A percentile compares a stretch with the other conserved stretches of the same genome.
Evolutionary conservation across 352 stramenopile genomes (phyloP).

Genomic region (Pilasporangium apinafurcum): DNA sequence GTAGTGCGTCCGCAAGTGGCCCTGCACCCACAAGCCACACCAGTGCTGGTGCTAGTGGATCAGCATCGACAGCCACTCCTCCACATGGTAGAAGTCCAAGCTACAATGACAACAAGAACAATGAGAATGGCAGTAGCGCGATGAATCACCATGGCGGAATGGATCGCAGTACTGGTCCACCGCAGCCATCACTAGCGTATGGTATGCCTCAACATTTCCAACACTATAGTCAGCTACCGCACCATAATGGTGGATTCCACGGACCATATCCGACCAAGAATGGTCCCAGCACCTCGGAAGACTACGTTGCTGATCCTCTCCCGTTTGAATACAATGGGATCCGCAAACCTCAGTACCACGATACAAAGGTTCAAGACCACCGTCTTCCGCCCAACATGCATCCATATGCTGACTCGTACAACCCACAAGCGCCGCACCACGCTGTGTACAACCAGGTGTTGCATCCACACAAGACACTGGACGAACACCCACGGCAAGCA

Average conservation of each 20-base stretch:
- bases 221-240: slow-evolving; percentile 7
- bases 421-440: neutral
- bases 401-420: slow-evolving; percentile 19
- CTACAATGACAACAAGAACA: neutral
- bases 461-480: slow-evolving; percentile 2
- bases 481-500: neutral
- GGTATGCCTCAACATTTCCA: slow-evolving; percentile 6
- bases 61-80: too few species aligned
- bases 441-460: too few species aligned
- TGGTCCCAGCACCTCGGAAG: slow-evolving; percentile 24
- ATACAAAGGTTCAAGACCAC: slow-evolving; percentile 11
- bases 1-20: neutral
- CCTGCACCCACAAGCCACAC: too few species aligned
- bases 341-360: slow-evolving; percentile 20
- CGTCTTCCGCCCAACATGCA: slow-evolving; percentile 9
- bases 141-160: neutral
- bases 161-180: slow-evolving; percentile 4
- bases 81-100: too few species aligned
- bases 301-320: slow-evolving; percentile 72
- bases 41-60: too few species aligned
- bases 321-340: slow-evolving; percentile 73
- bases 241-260: slow-evolving; percentile 18
- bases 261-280: slow-evolving; percentile 18
- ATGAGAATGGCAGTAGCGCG: neutral
- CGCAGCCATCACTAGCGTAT: slow-evolving; percentile 2